These are phyloP conservation scores for Scheffersomyces titani DNA, from an alignment of 1,139 yeast species.

Conservation along the genomic window DNA sequence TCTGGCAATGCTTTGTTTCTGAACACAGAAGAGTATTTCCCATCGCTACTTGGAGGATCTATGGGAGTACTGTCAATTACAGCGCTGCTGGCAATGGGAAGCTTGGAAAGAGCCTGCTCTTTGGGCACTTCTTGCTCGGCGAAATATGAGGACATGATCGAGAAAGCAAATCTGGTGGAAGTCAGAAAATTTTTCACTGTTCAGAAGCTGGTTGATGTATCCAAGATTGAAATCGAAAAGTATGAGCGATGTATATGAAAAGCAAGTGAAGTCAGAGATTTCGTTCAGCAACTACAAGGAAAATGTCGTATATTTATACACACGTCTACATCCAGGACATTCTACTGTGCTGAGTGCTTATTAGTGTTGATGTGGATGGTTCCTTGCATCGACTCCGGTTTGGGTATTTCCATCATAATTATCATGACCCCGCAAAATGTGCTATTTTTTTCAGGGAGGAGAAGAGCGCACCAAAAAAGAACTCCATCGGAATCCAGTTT, in stretches of 20 bases:
- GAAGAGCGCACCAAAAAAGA: background rate
- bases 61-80: conserved; percentile 5
- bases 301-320: background rate
- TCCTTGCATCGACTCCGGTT: background rate
- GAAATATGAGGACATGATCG: background rate
- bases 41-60: conserved; percentile 1
- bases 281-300: background rate
- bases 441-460: background rate
- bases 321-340: background rate
- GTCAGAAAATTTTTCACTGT: background rate
- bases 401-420: background rate
- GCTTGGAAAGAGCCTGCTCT: background rate
- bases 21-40: conserved; percentile 7
- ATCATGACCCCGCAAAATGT: background rate
- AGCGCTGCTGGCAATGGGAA: conserved; percentile 4
- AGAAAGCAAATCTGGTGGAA: no score
- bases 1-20: conserved; percentile 11
- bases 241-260: background rate
- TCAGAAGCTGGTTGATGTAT: background rate
- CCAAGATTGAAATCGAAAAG: background rate
- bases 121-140: background rate
- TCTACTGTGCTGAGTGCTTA: background rate
- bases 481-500: background rate
- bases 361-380: background rate
- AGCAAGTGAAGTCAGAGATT: background rate